Evolutionary conservation across 1,284 basidiomycete genomes (phyloP).

Genomic region (Sporisorium graminicola): DNA sequence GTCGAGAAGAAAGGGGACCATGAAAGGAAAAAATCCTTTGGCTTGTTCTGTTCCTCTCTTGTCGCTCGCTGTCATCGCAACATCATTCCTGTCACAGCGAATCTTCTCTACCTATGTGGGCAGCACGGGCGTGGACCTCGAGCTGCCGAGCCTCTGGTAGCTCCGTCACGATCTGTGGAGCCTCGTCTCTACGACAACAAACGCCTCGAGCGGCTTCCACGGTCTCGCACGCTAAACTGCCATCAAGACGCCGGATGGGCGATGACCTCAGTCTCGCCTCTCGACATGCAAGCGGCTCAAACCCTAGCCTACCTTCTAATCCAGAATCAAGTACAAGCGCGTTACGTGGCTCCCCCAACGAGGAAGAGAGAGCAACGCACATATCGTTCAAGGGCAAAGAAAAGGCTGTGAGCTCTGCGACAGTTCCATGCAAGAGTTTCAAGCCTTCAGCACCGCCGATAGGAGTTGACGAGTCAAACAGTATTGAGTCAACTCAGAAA

Average conservation of each 20-base stretch:
- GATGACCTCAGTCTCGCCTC: not conserved
- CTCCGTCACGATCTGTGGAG: not conserved
- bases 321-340: not conserved
- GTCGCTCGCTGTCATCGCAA: not conserved
- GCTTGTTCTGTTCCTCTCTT: not conserved
- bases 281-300: not conserved
- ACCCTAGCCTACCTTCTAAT: not conserved
- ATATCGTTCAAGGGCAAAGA: slow-evolving; percentile 11
- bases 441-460: not conserved
- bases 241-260: not conserved
- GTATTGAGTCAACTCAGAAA: not conserved
- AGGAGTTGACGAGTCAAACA: not conserved
- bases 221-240: not conserved
- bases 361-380: not conserved
- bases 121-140: not conserved
- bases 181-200: not conserved
- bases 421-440: not conserved
- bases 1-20: slow-evolving; percentile 12
- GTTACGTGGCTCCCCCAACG: too few relatives aligned
- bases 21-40: not conserved
- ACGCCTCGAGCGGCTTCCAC: slow-evolving; percentile 10
- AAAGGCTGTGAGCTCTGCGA: not conserved
- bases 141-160: slow-evolving; percentile 5
- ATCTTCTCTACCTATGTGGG: not conserved
- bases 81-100: not conserved